Conservation (phyloP, 805 yeast genomes). For the Wickerhamomyces sydowiorum region DNA sequence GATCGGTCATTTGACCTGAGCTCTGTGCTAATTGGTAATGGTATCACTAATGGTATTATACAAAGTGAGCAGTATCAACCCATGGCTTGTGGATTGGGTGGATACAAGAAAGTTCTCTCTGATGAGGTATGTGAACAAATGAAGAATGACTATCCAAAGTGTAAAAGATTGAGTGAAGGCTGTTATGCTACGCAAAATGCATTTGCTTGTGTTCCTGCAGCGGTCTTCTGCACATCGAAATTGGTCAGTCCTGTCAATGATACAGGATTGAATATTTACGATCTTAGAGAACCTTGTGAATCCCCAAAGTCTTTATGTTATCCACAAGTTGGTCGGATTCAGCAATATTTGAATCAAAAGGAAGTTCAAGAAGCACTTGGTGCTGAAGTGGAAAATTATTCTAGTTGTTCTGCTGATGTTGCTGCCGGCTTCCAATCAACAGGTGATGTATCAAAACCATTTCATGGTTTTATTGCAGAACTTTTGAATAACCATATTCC, state of each 20-base stretch:
- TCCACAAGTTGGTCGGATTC: constrained; percentile 62
- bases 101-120: constrained; percentile 66
- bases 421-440: constrained; percentile 62
- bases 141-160: constrained; percentile 57
- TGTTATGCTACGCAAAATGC: constrained; percentile 62
- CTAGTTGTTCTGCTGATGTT: constrained; percentile 64
- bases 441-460: constrained; percentile 86
- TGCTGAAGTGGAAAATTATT: constrained; percentile 70
- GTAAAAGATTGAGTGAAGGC: constrained; percentile 52
- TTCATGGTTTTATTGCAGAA: constrained; percentile 67
- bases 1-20: constrained; percentile 57
- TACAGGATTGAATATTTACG: constrained; percentile 85
- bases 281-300: constrained; percentile 76
- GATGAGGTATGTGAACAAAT: constrained; percentile 66
- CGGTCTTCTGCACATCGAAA: constrained; percentile 67
- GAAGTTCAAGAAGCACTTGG: constrained; percentile 75
- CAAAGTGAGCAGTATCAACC: constrained; percentile 81
- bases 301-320: constrained; percentile 63
- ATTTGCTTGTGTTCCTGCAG: constrained; percentile 80
- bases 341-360: constrained; percentile 64
- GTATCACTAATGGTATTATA: constrained; percentile 77
- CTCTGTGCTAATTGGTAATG: constrained; percentile 88
- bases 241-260: constrained; percentile 62
- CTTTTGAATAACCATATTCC: constrained; percentile 68
- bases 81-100: constrained; percentile 93